Evolutionary conservation across 768 basidiomycete species (phyloP).

Genomic region (Hirschioporus abietinus): DNA sequence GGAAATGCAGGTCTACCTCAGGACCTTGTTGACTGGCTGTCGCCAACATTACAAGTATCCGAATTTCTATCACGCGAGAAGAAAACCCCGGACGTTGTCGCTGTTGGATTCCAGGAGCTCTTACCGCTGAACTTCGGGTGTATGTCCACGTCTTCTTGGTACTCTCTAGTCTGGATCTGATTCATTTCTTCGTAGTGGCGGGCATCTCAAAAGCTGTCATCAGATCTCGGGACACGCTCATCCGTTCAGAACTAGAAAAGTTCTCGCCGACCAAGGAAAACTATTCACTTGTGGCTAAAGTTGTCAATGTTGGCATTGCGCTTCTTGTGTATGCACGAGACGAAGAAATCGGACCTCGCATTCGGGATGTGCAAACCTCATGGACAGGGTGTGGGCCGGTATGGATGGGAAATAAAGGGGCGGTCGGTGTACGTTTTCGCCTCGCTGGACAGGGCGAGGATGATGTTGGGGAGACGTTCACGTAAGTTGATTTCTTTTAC

Average conservation of each 20-base stretch:
- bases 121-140: constrained; percentile 84
- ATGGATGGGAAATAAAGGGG: constrained; percentile 94
- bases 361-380: constrained; percentile 62
- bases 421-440: constrained; percentile 82
- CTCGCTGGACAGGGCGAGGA: constrained; percentile 49
- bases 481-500: constrained; percentile 48
- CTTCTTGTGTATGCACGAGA: constrained; percentile 84
- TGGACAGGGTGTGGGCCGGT: constrained; percentile 67
- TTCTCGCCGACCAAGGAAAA: constrained; percentile 67
- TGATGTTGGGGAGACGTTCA: constrained; percentile 65
- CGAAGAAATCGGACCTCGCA: constrained; percentile 50
- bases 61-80: constrained; percentile 53
- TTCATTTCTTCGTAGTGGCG: constrained; percentile 46
- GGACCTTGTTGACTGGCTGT: constrained; percentile 89
- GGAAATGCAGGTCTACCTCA: constrained; percentile 68
- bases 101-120: constrained; percentile 91
- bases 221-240: constrained; percentile 61
- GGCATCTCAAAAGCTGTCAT: constrained; percentile 72
- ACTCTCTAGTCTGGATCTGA: constrained; percentile 9
- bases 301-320: constrained; percentile 84
- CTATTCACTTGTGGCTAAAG: constrained; percentile 73
- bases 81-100: constrained; percentile 79
- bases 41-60: constrained; percentile 75
- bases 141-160: constrained; percentile 36
- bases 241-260: constrained; percentile 66